These are phyloP conservation scores for Nitzschia putrida DNA, from an alignment of 108 stramenopile genomes.

Conservation along the genomic window DNA sequence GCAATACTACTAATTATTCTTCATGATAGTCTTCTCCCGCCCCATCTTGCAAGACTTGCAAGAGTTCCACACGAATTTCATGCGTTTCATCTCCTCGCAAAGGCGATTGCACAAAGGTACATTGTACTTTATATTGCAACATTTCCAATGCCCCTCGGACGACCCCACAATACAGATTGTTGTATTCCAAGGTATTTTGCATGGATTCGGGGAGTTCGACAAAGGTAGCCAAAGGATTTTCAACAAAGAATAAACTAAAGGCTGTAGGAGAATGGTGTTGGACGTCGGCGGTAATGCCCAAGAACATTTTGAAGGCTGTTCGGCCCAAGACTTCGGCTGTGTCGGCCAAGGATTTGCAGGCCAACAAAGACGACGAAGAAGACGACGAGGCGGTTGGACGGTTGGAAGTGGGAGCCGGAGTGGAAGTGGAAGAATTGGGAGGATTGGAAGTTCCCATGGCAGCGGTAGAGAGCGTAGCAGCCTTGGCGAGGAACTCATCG, in stretches of 20 bases:
- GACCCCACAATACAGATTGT: slow-evolving; percentile 89
- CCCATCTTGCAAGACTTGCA: slow-evolving; percentile 78
- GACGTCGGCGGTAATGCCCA: slow-evolving; percentile 87
- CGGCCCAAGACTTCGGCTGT: slow-evolving; percentile 91
- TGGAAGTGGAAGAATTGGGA: background rate
- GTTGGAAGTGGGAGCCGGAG: background rate
- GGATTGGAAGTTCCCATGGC: slow-evolving; percentile 25
- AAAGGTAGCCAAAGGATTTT: slow-evolving; percentile 92
- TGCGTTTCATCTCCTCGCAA: slow-evolving; percentile 88
- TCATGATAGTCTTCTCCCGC: slow-evolving; percentile 88
- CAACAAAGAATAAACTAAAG: slow-evolving; percentile 80
- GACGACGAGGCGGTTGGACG: background rate
- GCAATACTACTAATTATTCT: slow-evolving; percentile 48
- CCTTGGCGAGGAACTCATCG: slow-evolving; percentile 96
- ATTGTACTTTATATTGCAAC: slow-evolving; percentile 85
- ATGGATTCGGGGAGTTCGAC: slow-evolving; percentile 85
- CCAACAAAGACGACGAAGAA: background rate
- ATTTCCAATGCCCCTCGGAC: slow-evolving; percentile 93
- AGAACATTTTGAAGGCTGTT: slow-evolving; percentile 95
- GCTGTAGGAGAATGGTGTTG: slow-evolving; percentile 60
- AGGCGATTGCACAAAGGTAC: slow-evolving; percentile 72
- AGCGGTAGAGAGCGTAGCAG: slow-evolving; percentile 18
- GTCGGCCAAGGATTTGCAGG: slow-evolving; percentile 66
- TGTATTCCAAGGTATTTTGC: slow-evolving; percentile 71
- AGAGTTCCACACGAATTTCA: slow-evolving; percentile 88